Conservation (phyloP, 768 basidiomycete species). For the Psilocybe tampanensis region DNA sequence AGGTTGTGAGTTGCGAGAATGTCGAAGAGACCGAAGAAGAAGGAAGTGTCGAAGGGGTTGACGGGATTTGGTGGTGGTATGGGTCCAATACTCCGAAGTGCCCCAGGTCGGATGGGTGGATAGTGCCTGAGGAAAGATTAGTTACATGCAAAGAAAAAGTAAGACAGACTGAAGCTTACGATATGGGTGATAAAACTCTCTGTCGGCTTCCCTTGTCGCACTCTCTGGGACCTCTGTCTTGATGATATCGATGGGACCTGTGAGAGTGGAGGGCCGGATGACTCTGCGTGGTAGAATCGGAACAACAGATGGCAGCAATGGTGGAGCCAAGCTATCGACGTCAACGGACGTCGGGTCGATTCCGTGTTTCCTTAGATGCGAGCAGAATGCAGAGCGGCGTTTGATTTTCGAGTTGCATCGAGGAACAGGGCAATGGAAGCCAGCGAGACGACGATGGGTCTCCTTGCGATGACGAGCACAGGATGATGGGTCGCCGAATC, state of each 20-base stretch:
- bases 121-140: background rate
- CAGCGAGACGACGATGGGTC: conserved; percentile 45
- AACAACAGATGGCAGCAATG: conserved; percentile 22
- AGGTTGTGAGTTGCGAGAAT: background rate
- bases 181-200: background rate
- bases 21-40: conserved; percentile 6
- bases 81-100: background rate
- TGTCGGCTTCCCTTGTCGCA: background rate
- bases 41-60: background rate
- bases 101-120: background rate
- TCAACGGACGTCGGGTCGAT: conserved; percentile 31
- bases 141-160: background rate
- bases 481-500: conserved; percentile 74
- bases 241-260: background rate
- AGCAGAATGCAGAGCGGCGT: conserved; percentile 57
- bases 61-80: background rate
- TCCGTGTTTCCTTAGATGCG: conserved; percentile 57
- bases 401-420: conserved; percentile 62
- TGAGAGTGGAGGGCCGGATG: background rate
- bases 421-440: conserved; percentile 45
- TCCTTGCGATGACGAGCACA: conserved; percentile 66
- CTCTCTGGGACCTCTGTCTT: background rate
- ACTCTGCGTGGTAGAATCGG: conserved; percentile 14
- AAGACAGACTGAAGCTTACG: background rate
- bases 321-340: conserved; percentile 33